Base-by-base conservation (phyloP, 352 stramenopile genomes). In the Phytophthora cactorum region DNA sequence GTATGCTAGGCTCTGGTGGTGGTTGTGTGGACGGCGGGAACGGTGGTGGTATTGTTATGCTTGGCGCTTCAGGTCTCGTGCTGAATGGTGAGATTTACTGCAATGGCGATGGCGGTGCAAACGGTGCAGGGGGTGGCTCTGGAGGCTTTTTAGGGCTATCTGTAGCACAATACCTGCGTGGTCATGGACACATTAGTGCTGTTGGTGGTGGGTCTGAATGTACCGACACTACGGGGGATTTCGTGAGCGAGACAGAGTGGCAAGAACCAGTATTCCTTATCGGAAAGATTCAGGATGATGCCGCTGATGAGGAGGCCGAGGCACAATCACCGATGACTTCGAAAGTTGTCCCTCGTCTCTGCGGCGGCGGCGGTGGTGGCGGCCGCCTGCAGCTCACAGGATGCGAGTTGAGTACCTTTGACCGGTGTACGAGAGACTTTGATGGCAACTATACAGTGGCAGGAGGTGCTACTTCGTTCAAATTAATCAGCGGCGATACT, bases 401-500 rank as follows among this genome's bases (percentile, higher is more conserved):
- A 3, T 94, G 86, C 36, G 81, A 89, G 39, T 60, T 82, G 5
- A 90, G 74, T 44, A 79, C 86, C 14, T 89, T 90, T 55, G 79
- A 86, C 59, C 66, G 76, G 27, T 94, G 86, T 52, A 92, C 82
- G 10, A 74, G 72, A 25, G 83, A 62, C 11, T 94, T 94, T 72
- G 84, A 88, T 31, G 86, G 86, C 10, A 91, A 90, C 44, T 94
- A 94, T 63, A 91, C 84, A 8, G 86, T 94, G 3, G 67, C 74
- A n/a, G 86, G 86, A 12, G 86, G 86, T 38, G 55, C 73, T 4
- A 86, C 79, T 5, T 79, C 76, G 1, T 79, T 52, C 50, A 73
- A 67, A 52, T 50, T 74, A 14, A 43, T 55, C 3, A 72, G 61
- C n/a, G 68, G 39, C 15, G 47, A 66, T 9, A 56, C 56, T 4